phyloP scores from a whole-genome alignment of 768 basidiomycete species.

The Tricholoma bakamatsutake region DNA sequence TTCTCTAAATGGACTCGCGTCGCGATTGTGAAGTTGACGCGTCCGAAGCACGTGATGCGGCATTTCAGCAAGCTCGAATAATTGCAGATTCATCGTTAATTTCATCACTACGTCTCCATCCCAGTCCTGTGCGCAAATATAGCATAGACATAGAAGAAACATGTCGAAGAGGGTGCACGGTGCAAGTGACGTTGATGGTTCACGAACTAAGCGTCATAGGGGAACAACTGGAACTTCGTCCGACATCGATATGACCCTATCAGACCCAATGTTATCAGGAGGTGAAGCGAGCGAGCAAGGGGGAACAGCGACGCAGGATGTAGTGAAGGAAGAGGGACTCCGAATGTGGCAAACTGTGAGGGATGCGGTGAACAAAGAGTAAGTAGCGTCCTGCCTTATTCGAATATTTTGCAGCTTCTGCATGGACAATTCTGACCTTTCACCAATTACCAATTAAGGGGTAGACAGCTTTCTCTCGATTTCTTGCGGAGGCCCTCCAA shows the following conservation, averaged over 20 bases:
- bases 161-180: slow-evolving; percentile 40
- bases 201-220: slow-evolving; percentile 40
- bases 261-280: slow-evolving; percentile 24
- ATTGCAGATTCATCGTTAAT: slow-evolving; percentile 4
- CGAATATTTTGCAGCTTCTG: slow-evolving; percentile 31
- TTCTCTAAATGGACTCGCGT: background rate
- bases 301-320: slow-evolving; percentile 25
- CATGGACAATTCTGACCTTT: slow-evolving; percentile 23
- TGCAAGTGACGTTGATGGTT: slow-evolving; percentile 29
- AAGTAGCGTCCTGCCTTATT: slow-evolving; percentile 51
- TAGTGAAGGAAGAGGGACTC: slow-evolving; percentile 61
- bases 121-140: slow-evolving; percentile 3
- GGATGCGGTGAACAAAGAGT: slow-evolving; percentile 86
- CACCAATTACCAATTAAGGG: slow-evolving; percentile 43
- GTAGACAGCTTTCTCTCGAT: slow-evolving; percentile 52
- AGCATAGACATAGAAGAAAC: slow-evolving; percentile 4
- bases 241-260: slow-evolving; percentile 36
- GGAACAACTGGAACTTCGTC: slow-evolving; percentile 30
- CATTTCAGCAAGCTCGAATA: slow-evolving; percentile 7
- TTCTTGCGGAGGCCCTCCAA: slow-evolving; percentile 70
- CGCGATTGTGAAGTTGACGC: slow-evolving; percentile 9
- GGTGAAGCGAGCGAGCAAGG: slow-evolving; percentile 13
- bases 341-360: slow-evolving; percentile 73
- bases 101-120: slow-evolving; percentile 1
- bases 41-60: slow-evolving; percentile 14